Percentiles rank a stretch among this genome's conserved stretches.
Conservation (phyloP, 208 protist species). For the Trypanosoma boissoni region DNA sequence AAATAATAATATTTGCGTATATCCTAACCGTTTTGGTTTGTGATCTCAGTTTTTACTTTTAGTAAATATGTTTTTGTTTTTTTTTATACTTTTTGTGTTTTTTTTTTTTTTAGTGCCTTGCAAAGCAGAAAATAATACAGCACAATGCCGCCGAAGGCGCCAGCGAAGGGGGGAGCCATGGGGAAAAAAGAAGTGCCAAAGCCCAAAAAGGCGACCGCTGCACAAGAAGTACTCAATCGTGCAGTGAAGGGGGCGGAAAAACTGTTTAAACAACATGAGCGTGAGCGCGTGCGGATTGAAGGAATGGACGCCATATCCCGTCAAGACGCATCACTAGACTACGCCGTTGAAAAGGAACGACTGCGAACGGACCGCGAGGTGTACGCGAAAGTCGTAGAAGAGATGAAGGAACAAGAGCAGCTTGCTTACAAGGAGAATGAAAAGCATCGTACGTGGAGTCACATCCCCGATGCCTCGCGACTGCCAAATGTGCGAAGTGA, state of each 20-base stretch:
- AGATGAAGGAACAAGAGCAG: constrained; percentile 41
- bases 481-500: constrained; percentile 77
- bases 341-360: constrained; percentile 55
- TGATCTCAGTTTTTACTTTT: constrained; percentile 9
- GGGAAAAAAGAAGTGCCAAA: constrained; percentile 38
- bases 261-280: constrained; percentile 83
- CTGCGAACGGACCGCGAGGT: constrained; percentile 46
- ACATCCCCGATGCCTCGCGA: constrained; percentile 59
- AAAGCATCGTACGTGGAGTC: constrained; percentile 77
- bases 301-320: constrained; percentile 48
- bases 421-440: constrained; percentile 71
- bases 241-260: constrained; percentile 56
- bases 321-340: constrained; percentile 44
- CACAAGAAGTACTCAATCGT: constrained; percentile 54
- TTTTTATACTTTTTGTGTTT: constrained; percentile 19
- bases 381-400: constrained; percentile 35
- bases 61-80: constrained; percentile 22
- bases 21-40: not conserved
- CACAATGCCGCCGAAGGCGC: constrained; percentile 38
- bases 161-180: not conserved
- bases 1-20: constrained; percentile 6
- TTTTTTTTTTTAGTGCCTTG: constrained; percentile 11
- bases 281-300: constrained; percentile 49
- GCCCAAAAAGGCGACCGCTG: constrained; percentile 52
- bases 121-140: not conserved